Evolutionary conservation across 441 rosid species (phyloP).

Genomic region (Pelargonium citronellum): DNA sequence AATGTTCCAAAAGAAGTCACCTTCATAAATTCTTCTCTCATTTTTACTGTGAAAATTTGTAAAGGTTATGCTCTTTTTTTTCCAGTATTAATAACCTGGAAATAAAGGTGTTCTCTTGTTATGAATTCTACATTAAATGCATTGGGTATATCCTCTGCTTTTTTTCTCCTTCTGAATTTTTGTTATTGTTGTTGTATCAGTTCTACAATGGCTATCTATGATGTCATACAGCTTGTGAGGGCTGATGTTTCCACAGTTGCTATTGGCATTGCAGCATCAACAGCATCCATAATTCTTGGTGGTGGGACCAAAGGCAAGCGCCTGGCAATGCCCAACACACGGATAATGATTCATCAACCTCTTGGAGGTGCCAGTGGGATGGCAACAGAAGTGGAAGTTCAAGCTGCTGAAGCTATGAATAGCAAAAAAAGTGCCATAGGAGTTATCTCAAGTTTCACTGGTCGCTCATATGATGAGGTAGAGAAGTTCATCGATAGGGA

Average conservation of each 20-base stretch:
- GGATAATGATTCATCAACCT: slow-evolving; percentile 93
- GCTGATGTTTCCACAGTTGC: slow-evolving; percentile 88
- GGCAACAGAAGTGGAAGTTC: slow-evolving; percentile 73
- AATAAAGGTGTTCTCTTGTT: neutral
- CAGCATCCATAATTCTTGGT: slow-evolving; percentile 84
- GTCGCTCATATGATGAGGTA: slow-evolving; percentile 68
- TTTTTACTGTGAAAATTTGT: neutral
- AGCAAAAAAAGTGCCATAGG: slow-evolving; percentile 63
- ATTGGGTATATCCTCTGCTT: neutral
- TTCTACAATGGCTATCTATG: slow-evolving; percentile 93
- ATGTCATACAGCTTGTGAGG: slow-evolving; percentile 77
- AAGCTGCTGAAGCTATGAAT: slow-evolving; percentile 74
- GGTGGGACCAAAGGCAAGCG: slow-evolving; percentile 93
- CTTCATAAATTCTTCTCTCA: neutral
- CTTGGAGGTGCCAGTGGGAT: slow-evolving; percentile 90
- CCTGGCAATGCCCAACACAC: slow-evolving; percentile 85
- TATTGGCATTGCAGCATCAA: slow-evolving; percentile 80
- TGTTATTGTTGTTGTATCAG: slow-evolving; percentile 32
- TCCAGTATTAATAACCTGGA: neutral
- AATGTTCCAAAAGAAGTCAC: neutral
- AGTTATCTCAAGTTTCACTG: slow-evolving; percentile 63
- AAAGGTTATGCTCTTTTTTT: neutral
- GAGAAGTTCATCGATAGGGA: slow-evolving; percentile 74
- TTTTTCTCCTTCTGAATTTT: slow-evolving; percentile 16
- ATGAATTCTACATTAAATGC: neutral